A percentile compares a stretch with the other conserved stretches of the same genome.
Evolutionary conservation across 768 basidiomycete species (phyloP).

Genomic region (Galerina marginata): DNA sequence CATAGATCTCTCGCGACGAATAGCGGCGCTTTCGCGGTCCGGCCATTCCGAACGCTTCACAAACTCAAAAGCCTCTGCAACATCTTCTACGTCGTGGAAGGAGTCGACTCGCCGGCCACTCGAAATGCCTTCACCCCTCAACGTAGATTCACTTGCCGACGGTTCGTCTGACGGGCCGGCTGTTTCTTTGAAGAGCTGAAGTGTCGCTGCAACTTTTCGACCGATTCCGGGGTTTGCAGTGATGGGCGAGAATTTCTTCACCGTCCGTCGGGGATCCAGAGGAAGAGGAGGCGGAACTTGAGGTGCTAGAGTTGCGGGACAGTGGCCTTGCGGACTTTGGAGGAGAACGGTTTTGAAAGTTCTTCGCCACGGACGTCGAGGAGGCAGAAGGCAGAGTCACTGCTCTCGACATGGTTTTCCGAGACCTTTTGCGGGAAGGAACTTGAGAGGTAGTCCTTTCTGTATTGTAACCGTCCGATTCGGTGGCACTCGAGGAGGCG

Average conservation of each 20-base stretch:
- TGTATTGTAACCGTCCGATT: slow-evolving; percentile 52
- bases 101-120: slow-evolving; percentile 35
- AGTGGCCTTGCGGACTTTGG: slow-evolving; percentile 37
- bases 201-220: slow-evolving; percentile 82
- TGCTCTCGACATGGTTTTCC: slow-evolving; percentile 41
- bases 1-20: slow-evolving; percentile 71
- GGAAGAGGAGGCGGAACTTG: slow-evolving; percentile 38
- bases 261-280: slow-evolving; percentile 36
- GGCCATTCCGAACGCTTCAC: slow-evolving; percentile 89
- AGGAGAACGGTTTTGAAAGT: slow-evolving; percentile 28
- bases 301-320: slow-evolving; percentile 40
- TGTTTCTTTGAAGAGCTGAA: slow-evolving; percentile 85
- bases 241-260: slow-evolving; percentile 33
- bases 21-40: slow-evolving; percentile 74
- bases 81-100: slow-evolving; percentile 55
- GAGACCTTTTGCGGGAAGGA: slow-evolving; percentile 33
- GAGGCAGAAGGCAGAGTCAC: slow-evolving; percentile 41
- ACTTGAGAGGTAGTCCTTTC: slow-evolving; percentile 41
- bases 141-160: slow-evolving; percentile 35
- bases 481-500: slow-evolving; percentile 37
- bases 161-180: slow-evolving; percentile 43
- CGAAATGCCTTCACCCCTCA: slow-evolving; percentile 32
- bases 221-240: slow-evolving; percentile 58
- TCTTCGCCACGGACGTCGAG: slow-evolving; percentile 28
- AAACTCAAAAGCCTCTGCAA: slow-evolving; percentile 76